Percentiles rank a stretch among this genome's conserved stretches.
Evolutionary conservation across 2,329 filamentous ascomycete genomes (phyloP).

Genomic region (Xylariaceae sp.): DNA sequence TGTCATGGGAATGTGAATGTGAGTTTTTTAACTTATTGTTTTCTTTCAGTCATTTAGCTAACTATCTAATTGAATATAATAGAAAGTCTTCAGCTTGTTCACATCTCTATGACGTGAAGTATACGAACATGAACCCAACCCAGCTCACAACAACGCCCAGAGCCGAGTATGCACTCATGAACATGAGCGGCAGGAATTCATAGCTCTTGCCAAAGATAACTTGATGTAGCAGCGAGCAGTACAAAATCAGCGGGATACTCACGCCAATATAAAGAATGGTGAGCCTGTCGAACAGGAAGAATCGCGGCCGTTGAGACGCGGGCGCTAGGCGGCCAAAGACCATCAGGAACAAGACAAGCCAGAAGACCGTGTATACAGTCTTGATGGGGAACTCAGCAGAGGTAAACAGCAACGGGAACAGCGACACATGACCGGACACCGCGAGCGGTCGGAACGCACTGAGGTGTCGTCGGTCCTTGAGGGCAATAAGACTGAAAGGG

Average conservation of each 20-base stretch:
- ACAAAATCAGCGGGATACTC: conserved; percentile 81
- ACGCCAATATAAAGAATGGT: conserved; percentile 84
- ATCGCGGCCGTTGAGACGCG: conserved; percentile 69
- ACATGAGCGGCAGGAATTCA: conserved; percentile 94
- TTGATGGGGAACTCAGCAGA: conserved; percentile 91
- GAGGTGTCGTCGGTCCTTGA: conserved; percentile 84
- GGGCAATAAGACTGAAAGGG: conserved; percentile 86
- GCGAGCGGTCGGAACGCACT: conserved; percentile 87
- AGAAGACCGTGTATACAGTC: conserved; percentile 85
- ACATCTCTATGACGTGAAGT: conserved; percentile 55
- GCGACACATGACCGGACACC: conserved; percentile 87
- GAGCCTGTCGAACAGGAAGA: conserved; percentile 89
- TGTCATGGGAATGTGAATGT: too few relatives aligned
- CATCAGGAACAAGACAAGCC: conserved; percentile 81
- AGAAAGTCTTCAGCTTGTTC: not conserved
- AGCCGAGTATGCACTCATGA: conserved; percentile 90
- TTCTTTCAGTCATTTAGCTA: too few relatives aligned
- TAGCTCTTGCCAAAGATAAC: conserved; percentile 76
- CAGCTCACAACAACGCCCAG: conserved; percentile 94
- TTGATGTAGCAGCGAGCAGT: conserved; percentile 79
- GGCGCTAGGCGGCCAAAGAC: conserved; percentile 84
- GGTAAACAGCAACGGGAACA: conserved; percentile 92
- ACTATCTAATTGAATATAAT: not conserved
- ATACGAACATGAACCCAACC: conserved; percentile 90
- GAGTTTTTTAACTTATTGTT: too few relatives aligned